Evolutionary conservation across 345 rosid genomes (phyloP).

Genomic region (Barbarea vulgaris): DNA sequence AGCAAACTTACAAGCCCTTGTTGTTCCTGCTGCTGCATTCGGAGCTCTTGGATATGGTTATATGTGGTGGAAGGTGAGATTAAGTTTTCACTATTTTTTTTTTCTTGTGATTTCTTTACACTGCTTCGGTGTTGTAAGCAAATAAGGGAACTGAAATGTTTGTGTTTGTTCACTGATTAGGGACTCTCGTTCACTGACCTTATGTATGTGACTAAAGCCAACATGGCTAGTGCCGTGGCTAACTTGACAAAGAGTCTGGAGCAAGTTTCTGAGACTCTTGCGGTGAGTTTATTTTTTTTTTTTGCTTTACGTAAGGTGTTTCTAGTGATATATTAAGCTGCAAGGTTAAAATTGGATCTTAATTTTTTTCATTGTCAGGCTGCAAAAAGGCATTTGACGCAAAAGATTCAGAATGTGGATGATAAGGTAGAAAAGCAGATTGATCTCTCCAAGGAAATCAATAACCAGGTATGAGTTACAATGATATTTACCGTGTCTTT

Average conservation of each 20-base stretch:
- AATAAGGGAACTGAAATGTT: background rate
- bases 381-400: conserved; percentile 85
- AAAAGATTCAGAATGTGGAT: conserved; percentile 74
- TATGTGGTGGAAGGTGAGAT: conserved; percentile 98
- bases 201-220: conserved; percentile 83
- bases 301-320: background rate
- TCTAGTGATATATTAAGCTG: conserved; percentile 1
- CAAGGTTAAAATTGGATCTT: background rate
- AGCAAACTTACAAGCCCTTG: conserved; percentile 47
- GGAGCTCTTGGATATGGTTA: conserved; percentile 97
- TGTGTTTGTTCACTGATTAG: conserved; percentile 43
- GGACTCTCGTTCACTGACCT: conserved; percentile 86
- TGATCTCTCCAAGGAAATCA: conserved; percentile 70
- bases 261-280: conserved; percentile 67
- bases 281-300: conserved; percentile 57
- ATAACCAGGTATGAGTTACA: conserved; percentile 56
- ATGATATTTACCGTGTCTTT: background rate
- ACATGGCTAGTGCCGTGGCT: conserved; percentile 81
- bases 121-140: background rate
- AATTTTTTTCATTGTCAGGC: conserved; percentile 49
- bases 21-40: conserved; percentile 76
- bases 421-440: conserved; percentile 84
- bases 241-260: conserved; percentile 84
- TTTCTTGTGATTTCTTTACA: background rate
- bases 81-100: background rate